These are phyloP conservation scores for Globisporangium spinosum DNA, from an alignment of 352 stramenopile genomes.

Conservation along the genomic window DNA sequence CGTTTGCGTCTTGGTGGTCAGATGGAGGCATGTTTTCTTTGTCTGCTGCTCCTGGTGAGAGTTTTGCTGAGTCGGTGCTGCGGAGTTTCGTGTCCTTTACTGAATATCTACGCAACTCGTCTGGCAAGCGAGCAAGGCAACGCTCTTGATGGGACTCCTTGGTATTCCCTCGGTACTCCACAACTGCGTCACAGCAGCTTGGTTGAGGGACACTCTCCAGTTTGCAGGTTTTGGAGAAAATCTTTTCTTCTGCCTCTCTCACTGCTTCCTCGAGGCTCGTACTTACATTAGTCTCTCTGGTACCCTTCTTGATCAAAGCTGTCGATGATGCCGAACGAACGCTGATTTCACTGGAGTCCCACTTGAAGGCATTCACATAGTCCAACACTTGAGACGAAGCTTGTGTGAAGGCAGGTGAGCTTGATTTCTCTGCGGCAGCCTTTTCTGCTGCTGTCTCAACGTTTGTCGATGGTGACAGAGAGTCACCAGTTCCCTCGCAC, in stretches of 20 bases:
- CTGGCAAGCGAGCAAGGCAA: background rate
- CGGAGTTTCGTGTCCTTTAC: background rate
- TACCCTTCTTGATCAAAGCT: background rate
- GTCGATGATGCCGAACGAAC: background rate
- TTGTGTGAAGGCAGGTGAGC: too few relatives aligned
- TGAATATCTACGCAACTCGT: background rate
- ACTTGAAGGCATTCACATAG: constrained; percentile 10
- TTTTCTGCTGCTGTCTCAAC: background rate
- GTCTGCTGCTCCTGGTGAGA: background rate
- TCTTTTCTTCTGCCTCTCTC: constrained; percentile 5
- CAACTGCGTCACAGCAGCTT: background rate
- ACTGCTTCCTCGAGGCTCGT: background rate
- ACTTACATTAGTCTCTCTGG: background rate
- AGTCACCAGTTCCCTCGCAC: background rate
- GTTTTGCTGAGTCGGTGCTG: background rate
- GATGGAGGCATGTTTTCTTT: constrained; percentile 14
- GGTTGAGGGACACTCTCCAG: background rate
- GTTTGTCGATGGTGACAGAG: background rate
- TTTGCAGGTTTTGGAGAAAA: background rate
- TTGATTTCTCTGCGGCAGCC: background rate
- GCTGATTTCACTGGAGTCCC: constrained; percentile 4
- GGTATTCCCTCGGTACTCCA: background rate
- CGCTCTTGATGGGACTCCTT: too few relatives aligned
- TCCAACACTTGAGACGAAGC: background rate
- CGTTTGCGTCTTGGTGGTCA: background rate